These are phyloP conservation scores for Neonectria neomacrospora DNA, from an alignment of 2,329 filamentous ascomycete species.

Conservation along the genomic window DNA sequence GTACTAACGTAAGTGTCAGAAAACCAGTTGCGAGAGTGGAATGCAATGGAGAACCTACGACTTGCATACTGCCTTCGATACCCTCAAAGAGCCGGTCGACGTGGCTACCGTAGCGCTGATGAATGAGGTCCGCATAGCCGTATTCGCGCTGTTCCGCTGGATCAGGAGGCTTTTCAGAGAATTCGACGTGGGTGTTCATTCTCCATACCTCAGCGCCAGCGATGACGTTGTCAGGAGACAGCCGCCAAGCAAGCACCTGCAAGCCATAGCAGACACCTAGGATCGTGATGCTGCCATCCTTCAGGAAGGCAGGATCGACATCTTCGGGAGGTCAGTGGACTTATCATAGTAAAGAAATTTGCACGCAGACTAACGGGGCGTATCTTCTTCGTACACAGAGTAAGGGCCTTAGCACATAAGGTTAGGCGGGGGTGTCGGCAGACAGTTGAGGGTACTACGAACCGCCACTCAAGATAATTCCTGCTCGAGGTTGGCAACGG, in stretches of 20 bases:
- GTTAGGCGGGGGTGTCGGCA: no score
- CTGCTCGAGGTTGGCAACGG: no score
- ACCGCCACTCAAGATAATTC: background rate
- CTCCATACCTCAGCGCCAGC: background rate
- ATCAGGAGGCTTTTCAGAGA: no score
- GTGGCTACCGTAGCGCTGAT: background rate
- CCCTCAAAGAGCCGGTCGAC: constrained; percentile 15
- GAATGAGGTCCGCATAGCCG: constrained; percentile 10
- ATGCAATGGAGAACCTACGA: background rate
- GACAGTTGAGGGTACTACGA: background rate
- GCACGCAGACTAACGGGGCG: background rate
- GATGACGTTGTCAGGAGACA: background rate
- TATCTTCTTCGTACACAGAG: background rate
- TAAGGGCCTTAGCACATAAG: background rate
- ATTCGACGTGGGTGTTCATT: background rate
- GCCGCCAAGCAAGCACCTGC: background rate
- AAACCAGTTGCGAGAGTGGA: background rate
- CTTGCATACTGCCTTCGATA: constrained; percentile 3
- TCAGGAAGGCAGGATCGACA: background rate
- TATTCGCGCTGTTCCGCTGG: background rate
- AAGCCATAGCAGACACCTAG: background rate
- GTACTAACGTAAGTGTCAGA: background rate
- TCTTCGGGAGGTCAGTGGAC: no score
- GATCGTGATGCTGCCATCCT: background rate
- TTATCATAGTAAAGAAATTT: background rate